Conservation (phyloP, 2,329 filamentous ascomycete species). For the Cercospora berteroae region DNA sequence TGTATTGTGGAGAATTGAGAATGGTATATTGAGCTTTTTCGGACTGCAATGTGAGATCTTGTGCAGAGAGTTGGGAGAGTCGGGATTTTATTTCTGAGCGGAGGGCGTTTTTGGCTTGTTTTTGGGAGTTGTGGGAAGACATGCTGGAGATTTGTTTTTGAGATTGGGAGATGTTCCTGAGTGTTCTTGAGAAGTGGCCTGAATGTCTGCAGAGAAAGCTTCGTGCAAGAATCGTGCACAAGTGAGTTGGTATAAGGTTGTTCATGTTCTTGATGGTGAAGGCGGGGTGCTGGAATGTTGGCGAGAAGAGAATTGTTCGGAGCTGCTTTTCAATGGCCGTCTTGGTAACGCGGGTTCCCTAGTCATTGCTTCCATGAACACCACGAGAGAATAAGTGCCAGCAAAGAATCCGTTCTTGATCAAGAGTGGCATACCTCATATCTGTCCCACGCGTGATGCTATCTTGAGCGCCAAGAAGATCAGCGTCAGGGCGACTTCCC, state of each 20-base stretch:
- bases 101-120: constrained; percentile 69
- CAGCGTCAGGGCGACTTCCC: not conserved
- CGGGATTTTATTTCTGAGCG: constrained; percentile 66
- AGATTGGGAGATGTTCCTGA: not conserved
- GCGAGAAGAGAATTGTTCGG: not conserved
- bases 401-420: not conserved
- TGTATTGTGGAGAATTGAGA: constrained; percentile 68
- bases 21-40: constrained; percentile 63
- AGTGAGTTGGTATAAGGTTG: not conserved
- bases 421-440: not conserved
- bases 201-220: not conserved
- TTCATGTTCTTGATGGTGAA: not conserved
- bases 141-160: not conserved
- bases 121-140: constrained; percentile 9
- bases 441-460: not conserved
- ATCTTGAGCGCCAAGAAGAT: not conserved
- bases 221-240: not conserved
- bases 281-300: not conserved
- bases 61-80: constrained; percentile 60
- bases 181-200: too few species aligned
- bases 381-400: not conserved
- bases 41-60: constrained; percentile 70
- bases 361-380: not conserved
- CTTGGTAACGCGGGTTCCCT: not conserved
- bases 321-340: not conserved